Conservation (phyloP, 2,329 filamentous ascomycete genomes). For the Trichoderma hamatum region DNA sequence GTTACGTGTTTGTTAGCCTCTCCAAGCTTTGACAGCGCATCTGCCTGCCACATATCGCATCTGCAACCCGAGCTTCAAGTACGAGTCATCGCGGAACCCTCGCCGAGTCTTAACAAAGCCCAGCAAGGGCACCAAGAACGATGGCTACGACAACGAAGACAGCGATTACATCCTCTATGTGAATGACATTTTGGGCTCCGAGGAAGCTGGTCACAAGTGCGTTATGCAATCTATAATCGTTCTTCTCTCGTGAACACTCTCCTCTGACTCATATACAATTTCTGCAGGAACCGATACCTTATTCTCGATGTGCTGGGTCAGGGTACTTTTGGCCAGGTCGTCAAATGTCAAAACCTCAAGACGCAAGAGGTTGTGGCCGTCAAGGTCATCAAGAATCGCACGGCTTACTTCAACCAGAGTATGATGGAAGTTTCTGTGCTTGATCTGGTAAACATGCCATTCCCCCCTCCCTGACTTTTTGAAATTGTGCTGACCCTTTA, state of each 20-base stretch:
- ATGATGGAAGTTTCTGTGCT: constrained; percentile 99
- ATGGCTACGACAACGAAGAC: constrained; percentile 98
- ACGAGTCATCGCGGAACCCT: constrained; percentile 95
- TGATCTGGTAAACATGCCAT: constrained; percentile 74
- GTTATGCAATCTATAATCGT: constrained; percentile 35
- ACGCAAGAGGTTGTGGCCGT: constrained; percentile 98
- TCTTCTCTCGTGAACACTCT: no score
- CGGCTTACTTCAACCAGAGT: constrained; percentile 98
- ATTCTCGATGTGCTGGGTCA: constrained; percentile 97
- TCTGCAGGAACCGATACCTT: constrained; percentile 81
- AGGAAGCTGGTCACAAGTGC: constrained; percentile 96
- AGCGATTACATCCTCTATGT: constrained; percentile 99
- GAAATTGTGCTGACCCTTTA: not conserved
- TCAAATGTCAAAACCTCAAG: constrained; percentile 98
- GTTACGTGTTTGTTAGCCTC: constrained; percentile 59
- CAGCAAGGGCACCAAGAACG: constrained; percentile 97
- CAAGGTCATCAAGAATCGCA: constrained; percentile 99
- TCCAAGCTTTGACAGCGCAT: constrained; percentile 93
- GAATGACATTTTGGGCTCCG: constrained; percentile 96
- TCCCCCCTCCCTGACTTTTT: not conserved
- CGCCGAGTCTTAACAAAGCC: constrained; percentile 95
- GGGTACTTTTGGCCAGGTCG: constrained; percentile 96
- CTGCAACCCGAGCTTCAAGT: constrained; percentile 97
- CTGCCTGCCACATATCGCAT: constrained; percentile 95
- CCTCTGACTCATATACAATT: not conserved